Percentiles rank a stretch among this genome's conserved stretches.
These are phyloP conservation scores for Colletotrichum sp. DNA, from an alignment of 2,329 filamentous ascomycete genomes.

Conservation along the genomic window DNA sequence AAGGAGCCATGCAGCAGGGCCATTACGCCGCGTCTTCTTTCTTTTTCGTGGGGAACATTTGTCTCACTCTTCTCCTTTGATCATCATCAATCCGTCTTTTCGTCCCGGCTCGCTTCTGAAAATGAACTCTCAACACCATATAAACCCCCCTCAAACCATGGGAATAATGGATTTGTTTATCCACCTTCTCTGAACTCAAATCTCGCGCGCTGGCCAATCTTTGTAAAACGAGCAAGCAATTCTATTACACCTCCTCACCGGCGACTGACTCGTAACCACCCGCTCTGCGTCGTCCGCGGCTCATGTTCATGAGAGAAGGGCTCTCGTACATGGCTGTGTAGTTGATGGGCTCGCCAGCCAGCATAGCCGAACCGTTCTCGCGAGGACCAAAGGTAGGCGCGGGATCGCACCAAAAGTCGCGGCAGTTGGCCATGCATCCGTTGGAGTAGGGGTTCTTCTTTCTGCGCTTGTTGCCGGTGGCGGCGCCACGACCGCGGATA, in stretches of 20 bases:
- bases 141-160: background rate
- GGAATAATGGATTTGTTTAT: background rate
- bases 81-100: background rate
- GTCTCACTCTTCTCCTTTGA: background rate
- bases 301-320: slow-evolving; percentile 69
- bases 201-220: background rate
- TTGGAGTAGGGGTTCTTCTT: slow-evolving; percentile 84
- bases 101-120: background rate
- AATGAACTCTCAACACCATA: background rate
- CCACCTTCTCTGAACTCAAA: background rate
- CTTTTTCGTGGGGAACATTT: background rate
- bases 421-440: slow-evolving; percentile 87
- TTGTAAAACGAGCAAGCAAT: background rate
- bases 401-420: slow-evolving; percentile 95
- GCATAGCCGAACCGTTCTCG: slow-evolving; percentile 74
- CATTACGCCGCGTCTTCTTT: background rate
- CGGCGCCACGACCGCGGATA: slow-evolving; percentile 81
- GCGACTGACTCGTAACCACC: slow-evolving; percentile 70
- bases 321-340: slow-evolving; percentile 91
- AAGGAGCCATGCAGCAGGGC: slow-evolving; percentile 4
- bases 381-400: slow-evolving; percentile 79
- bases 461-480: slow-evolving; percentile 58
- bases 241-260: slow-evolving; percentile 57
- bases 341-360: slow-evolving; percentile 82
- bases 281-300: slow-evolving; percentile 49